A percentile compares a stretch with the other conserved stretches of the same genome.
phyloP scores from a whole-genome alignment of 2,329 filamentous ascomycete genomes.

The Lachnellula suecica region DNA sequence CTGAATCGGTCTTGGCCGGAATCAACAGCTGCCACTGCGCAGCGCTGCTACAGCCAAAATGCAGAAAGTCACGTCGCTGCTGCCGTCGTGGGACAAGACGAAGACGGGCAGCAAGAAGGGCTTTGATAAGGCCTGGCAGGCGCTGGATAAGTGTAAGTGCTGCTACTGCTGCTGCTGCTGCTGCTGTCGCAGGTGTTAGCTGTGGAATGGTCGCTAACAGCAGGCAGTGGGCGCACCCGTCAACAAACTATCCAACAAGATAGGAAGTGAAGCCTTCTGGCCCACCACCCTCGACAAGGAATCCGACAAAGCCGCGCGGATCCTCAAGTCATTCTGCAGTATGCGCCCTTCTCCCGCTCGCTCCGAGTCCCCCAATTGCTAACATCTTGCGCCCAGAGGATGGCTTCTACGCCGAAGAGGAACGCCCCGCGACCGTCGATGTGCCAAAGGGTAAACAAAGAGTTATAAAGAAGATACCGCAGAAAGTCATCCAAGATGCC shows the following conservation, averaged over 20 bases:
- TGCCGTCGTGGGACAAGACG: slow-evolving; percentile 51
- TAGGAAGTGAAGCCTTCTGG: slow-evolving; percentile 83
- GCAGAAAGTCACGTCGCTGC: slow-evolving; percentile 32
- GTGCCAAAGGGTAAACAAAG: slow-evolving; percentile 56
- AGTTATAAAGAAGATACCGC: slow-evolving; percentile 75
- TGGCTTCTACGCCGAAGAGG: slow-evolving; percentile 64
- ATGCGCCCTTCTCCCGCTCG: slow-evolving; percentile 40
- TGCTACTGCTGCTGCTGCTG: background rate
- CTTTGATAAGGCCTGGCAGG: slow-evolving; percentile 72
- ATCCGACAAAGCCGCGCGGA: slow-evolving; percentile 87
- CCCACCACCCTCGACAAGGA: slow-evolving; percentile 83
- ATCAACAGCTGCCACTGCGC: background rate
- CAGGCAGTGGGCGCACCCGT: slow-evolving; percentile 61
- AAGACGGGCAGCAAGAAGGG: slow-evolving; percentile 60
- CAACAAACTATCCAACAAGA: slow-evolving; percentile 77
- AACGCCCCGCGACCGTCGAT: slow-evolving; percentile 33
- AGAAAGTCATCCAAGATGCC: slow-evolving; percentile 81
- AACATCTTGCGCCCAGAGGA: slow-evolving; percentile 45
- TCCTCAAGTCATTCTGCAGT: slow-evolving; percentile 89
- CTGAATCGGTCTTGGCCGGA: slow-evolving; percentile 16
- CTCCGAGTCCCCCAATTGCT: slow-evolving; percentile 12
- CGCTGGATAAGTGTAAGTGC: slow-evolving; percentile 55
- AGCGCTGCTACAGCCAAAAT: slow-evolving; percentile 23
- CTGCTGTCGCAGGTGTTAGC: slow-evolving; percentile 29
- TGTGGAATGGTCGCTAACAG: too few species aligned